These are phyloP conservation scores for Coprinopsis cinerea DNA, from an alignment of 768 basidiomycete species.

Conservation along the genomic window DNA sequence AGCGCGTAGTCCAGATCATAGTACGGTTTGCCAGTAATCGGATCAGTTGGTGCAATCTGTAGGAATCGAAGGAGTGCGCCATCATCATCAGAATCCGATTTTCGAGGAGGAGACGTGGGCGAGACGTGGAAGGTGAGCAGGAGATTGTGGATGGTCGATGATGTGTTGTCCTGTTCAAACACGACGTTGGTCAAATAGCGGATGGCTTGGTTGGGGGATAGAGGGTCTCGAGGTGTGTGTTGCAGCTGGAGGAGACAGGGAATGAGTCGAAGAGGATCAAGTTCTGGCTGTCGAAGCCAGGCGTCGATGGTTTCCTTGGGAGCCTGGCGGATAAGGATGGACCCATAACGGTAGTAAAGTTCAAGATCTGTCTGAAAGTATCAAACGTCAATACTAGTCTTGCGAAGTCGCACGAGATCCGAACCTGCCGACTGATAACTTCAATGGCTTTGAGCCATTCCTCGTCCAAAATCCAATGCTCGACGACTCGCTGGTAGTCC, in stretches of 20 bases:
- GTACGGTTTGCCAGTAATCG: slow-evolving; percentile 80
- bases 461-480: slow-evolving; percentile 90
- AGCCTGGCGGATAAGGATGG: slow-evolving; percentile 79
- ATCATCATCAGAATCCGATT: slow-evolving; percentile 36
- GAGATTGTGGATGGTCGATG: slow-evolving; percentile 89
- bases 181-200: slow-evolving; percentile 84
- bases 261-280: slow-evolving; percentile 81
- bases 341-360: slow-evolving; percentile 88
- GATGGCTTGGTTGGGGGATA: slow-evolving; percentile 79
- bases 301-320: slow-evolving; percentile 90
- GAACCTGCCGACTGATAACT: slow-evolving; percentile 83
- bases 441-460: slow-evolving; percentile 89
- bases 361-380: slow-evolving; percentile 64
- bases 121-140: slow-evolving; percentile 82
- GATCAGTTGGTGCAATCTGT: slow-evolving; percentile 72
- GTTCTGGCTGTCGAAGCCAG: slow-evolving; percentile 76
- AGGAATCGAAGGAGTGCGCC: slow-evolving; percentile 80
- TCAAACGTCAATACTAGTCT: too few species aligned
- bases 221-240: slow-evolving; percentile 62
- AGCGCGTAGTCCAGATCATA: slow-evolving; percentile 97
- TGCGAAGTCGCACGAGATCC: too few species aligned
- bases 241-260: slow-evolving; percentile 84
- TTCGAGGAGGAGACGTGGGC: slow-evolving; percentile 50
- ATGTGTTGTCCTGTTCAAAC: slow-evolving; percentile 74
- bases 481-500: slow-evolving; percentile 79